Evolutionary conservation across 2,329 filamentous ascomycete genomes (phyloP).

Genomic region (Cladosporium sp.): DNA sequence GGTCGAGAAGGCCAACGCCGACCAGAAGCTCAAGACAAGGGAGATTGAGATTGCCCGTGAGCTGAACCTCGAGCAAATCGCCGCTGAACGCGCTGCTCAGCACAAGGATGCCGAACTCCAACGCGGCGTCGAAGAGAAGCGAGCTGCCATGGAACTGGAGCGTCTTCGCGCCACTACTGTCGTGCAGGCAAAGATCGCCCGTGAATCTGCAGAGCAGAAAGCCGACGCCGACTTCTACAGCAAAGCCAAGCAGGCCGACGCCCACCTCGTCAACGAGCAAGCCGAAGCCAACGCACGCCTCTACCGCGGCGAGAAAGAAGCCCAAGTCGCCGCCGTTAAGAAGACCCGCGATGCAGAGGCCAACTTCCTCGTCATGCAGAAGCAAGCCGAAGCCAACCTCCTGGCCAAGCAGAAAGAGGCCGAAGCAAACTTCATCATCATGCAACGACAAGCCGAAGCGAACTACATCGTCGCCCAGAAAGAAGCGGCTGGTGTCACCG

Average conservation of each 20-base stretch:
- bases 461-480: constrained; percentile 58
- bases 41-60: constrained; percentile 70
- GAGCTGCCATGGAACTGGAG: constrained; percentile 75
- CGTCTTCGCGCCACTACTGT: constrained; percentile 72
- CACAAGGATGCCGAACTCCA: constrained; percentile 75
- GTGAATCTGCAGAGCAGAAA: constrained; percentile 65
- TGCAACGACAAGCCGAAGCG: constrained; percentile 56
- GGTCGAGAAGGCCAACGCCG: constrained; percentile 71
- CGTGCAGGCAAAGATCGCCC: constrained; percentile 67
- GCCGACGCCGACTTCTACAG: constrained; percentile 55
- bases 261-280: constrained; percentile 55
- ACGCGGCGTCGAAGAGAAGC: constrained; percentile 70
- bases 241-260: constrained; percentile 50
- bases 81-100: constrained; percentile 69
- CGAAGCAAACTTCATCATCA: constrained; percentile 37
- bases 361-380: constrained; percentile 39
- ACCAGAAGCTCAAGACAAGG: constrained; percentile 68
- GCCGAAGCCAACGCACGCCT: constrained; percentile 55
- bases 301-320: constrained; percentile 37
- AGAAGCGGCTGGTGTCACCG: constrained; percentile 70
- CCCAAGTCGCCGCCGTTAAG: constrained; percentile 40
- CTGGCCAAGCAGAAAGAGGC: constrained; percentile 62
- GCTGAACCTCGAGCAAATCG: constrained; percentile 71
- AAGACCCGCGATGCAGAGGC: constrained; percentile 39
- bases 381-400: constrained; percentile 58